Conservation (phyloP, 495 filamentous ascomycete genomes). For the Pyrenula aspistea region DNA sequence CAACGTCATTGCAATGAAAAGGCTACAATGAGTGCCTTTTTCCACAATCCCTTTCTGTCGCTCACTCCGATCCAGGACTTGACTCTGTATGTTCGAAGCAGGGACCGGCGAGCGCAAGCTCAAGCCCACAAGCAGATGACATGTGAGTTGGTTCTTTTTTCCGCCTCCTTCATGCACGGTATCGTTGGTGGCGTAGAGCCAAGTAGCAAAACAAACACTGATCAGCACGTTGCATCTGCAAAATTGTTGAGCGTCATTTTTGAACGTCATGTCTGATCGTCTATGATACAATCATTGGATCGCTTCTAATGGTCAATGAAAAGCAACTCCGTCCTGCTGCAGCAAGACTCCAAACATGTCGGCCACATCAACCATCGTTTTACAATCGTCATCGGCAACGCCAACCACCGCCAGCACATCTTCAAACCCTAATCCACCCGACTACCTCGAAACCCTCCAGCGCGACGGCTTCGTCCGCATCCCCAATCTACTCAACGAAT, state of each 20-base stretch:
- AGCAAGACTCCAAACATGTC: not conserved
- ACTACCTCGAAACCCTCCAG: slow-evolving; percentile 25
- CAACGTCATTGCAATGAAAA: no score
- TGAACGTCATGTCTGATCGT: no score
- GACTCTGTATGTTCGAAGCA: not conserved
- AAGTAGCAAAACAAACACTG: no score
- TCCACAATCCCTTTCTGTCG: not conserved
- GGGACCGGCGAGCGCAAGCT: not conserved
- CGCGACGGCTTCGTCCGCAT: slow-evolving; percentile 36
- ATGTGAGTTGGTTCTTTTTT: not conserved
- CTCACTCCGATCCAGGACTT: not conserved
- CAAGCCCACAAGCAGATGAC: not conserved
- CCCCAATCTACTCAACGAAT: slow-evolving; percentile 32
- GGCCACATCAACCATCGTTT: not conserved
- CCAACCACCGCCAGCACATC: not conserved
- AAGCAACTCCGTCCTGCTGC: no score
- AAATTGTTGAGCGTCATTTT: no score
- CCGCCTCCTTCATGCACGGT: not conserved
- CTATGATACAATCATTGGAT: no score
- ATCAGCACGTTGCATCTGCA: no score
- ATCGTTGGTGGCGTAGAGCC: not conserved
- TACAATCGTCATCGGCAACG: not conserved
- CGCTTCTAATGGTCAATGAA: no score
- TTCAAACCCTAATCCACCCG: not conserved
- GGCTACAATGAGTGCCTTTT: not conserved